Conservation (phyloP, 2,329 filamentous ascomycete genomes). For the Shiraia bambusicola region DNA sequence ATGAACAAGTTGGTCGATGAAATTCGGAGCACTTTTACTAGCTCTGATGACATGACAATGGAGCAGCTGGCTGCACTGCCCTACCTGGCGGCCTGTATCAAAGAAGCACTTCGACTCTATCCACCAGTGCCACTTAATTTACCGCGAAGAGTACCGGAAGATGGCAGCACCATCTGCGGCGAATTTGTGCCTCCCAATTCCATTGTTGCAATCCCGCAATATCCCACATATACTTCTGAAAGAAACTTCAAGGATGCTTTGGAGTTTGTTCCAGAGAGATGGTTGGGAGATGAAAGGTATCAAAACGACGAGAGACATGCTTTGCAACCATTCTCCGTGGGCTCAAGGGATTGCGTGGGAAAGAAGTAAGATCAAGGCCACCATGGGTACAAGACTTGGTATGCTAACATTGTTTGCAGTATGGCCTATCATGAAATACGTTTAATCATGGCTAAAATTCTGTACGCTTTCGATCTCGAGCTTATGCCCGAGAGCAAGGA, state of each 20-base stretch:
- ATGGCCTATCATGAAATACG: conserved; percentile 47
- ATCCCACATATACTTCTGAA: conserved; percentile 17
- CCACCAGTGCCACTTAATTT: conserved; percentile 44
- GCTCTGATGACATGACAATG: conserved; percentile 40
- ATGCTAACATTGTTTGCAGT: conserved; percentile 17
- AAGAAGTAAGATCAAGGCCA: conserved; percentile 35
- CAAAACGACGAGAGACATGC: conserved; percentile 34
- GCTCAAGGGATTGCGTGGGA: conserved; percentile 44
- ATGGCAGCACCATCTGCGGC: conserved; percentile 43
- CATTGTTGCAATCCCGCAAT: conserved; percentile 19
- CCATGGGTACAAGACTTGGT: background rate
- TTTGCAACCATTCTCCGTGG: conserved; percentile 50
- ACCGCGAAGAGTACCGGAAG: conserved; percentile 37
- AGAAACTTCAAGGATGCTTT: conserved; percentile 41
- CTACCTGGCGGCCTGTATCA: conserved; percentile 45
- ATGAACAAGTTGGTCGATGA: conserved; percentile 33
- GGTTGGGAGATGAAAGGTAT: conserved; percentile 35
- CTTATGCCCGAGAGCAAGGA: conserved; percentile 35
- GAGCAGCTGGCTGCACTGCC: conserved; percentile 29
- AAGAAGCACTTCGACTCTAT: conserved; percentile 47
- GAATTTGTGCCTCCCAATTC: conserved; percentile 36
- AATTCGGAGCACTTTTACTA: conserved; percentile 28
- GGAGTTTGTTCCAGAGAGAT: conserved; percentile 46
- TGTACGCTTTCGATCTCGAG: conserved; percentile 45
- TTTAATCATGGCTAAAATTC: conserved; percentile 41